A percentile compares a stretch with the other conserved stretches of the same genome.
Conservation (phyloP, 2,329 filamentous ascomycete genomes). For the Nemania abortiva region DNA sequence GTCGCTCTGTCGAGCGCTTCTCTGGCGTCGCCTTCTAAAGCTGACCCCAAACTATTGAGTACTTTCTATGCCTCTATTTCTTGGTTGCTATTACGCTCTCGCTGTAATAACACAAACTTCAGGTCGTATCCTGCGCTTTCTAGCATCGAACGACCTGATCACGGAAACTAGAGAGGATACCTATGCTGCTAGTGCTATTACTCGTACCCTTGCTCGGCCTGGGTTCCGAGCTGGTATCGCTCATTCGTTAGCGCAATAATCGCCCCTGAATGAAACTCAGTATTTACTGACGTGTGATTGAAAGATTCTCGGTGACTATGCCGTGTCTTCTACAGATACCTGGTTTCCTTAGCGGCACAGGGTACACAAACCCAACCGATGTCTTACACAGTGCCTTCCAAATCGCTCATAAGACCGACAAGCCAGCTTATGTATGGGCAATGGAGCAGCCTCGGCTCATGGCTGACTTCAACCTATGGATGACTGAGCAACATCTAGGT, state of each 20-base stretch:
- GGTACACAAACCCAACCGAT: slow-evolving; percentile 1
- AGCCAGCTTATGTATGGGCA: not conserved
- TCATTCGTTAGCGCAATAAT: not conserved
- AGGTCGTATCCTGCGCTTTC: not conserved
- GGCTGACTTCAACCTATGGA: slow-evolving; percentile 1
- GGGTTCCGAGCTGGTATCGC: slow-evolving; percentile 2
- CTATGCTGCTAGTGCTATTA: not conserved
- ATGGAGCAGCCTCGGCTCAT: not conserved
- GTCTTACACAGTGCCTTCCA: not conserved
- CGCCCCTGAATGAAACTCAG: not conserved
- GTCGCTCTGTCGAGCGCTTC: not conserved
- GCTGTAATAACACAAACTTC: not conserved
- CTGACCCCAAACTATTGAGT: not conserved
- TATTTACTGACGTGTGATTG: not conserved
- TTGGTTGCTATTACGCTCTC: not conserved
- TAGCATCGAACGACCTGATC: not conserved
- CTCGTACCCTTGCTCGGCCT: not conserved
- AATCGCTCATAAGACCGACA: not conserved
- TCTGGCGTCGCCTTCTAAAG: not conserved
- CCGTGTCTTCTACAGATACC: not conserved
- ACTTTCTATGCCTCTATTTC: not conserved
- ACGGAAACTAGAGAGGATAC: not conserved
- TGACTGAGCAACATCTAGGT: slow-evolving; percentile 2
- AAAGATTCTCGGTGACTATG: not conserved
- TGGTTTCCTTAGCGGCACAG: not conserved